A percentile compares a stretch with the other conserved stretches of the same genome.
These are phyloP conservation scores for Trypanosoma theileri DNA, from an alignment of 208 protist genomes.

Conservation along the genomic window DNA sequence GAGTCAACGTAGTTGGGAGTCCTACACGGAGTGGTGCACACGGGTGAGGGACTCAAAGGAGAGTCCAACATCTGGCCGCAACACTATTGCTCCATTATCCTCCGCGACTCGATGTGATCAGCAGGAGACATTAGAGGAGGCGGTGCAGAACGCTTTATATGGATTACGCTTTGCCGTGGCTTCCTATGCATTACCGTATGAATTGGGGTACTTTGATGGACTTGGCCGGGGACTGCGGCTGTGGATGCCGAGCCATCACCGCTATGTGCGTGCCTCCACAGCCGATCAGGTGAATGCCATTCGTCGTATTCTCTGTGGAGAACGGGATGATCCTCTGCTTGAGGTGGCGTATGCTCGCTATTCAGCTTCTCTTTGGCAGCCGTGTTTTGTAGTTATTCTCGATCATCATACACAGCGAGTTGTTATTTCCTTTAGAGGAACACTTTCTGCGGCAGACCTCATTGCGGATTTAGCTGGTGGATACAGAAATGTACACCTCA, in stretches of 20 bases:
- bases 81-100: background rate
- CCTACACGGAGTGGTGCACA: slow-evolving; percentile 12
- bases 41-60: background rate
- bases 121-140: background rate
- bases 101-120: background rate
- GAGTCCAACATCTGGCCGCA: too few species aligned
- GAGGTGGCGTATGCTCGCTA: slow-evolving; percentile 72
- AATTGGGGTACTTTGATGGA: slow-evolving; percentile 73
- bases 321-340: slow-evolving; percentile 33
- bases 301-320: slow-evolving; percentile 73
- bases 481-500: slow-evolving; percentile 54
- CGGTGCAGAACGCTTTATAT: slow-evolving; percentile 39
- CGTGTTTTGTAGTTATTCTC: slow-evolving; percentile 61
- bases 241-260: slow-evolving; percentile 55
- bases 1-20: background rate
- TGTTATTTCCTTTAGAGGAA: slow-evolving; percentile 73
- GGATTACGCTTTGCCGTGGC: slow-evolving; percentile 65
- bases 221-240: slow-evolving; percentile 43
- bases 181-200: slow-evolving; percentile 75
- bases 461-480: slow-evolving; percentile 56
- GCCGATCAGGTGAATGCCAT: slow-evolving; percentile 74
- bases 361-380: slow-evolving; percentile 39
- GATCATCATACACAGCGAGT: slow-evolving; percentile 63
- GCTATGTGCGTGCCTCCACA: slow-evolving; percentile 60
- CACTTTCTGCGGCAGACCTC: slow-evolving; percentile 57